Evolutionary conservation across 2,329 filamentous ascomycete genomes (phyloP), one percentile per base, ranked within the genome.

Genomic region (Arthroderma sp.): DNA sequence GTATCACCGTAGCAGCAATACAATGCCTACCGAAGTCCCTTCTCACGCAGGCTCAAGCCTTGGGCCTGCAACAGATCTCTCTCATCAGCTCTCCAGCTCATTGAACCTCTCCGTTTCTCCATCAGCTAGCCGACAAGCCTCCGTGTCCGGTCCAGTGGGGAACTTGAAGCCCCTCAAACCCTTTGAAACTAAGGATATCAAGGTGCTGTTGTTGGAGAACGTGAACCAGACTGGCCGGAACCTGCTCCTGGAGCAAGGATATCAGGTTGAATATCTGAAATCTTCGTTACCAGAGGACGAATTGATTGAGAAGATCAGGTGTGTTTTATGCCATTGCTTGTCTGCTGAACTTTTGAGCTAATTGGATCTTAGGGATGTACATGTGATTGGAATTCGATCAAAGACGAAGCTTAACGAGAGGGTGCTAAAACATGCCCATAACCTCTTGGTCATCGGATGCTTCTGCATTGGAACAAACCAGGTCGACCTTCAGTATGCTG

Each of bases 331-430:
- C 3, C 11, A 34, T 11, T 34, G 32, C 11, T 34, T 11, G 11
- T 9, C 3, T 22, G 15, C 15, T 22, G 15, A 22, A 22, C 15
- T 22, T 3, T 22, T 22, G 15, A 22, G 15, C 15, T 34, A 22
- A 42, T 32, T 6, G 31, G 5, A 9, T 27, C 47, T 37, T 33
- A 94, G 86, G 50, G 84, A 95, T 62, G 85, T 95, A 29, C 91
- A 98, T 61, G 91, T 96, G 58, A 91, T 98, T 61, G 91, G 91
- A 53, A 96, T 98, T 57, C 85, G 91, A 53, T 96, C 89, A 48
- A 98, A 98, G 73, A 98, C 91, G 31, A 94, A 91, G 70, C 77
- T 98, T 61, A 89, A 80, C 6, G 81, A 83, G 51, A 82, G 80
- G 58, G 85, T 98, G 29, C 75, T 98, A 49, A 75, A 78, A 46